Evolutionary conservation across 352 stramenopile genomes (phyloP), one percentile per base, ranked within the genome.

Genomic region (Thraustochytrium striatum): DNA sequence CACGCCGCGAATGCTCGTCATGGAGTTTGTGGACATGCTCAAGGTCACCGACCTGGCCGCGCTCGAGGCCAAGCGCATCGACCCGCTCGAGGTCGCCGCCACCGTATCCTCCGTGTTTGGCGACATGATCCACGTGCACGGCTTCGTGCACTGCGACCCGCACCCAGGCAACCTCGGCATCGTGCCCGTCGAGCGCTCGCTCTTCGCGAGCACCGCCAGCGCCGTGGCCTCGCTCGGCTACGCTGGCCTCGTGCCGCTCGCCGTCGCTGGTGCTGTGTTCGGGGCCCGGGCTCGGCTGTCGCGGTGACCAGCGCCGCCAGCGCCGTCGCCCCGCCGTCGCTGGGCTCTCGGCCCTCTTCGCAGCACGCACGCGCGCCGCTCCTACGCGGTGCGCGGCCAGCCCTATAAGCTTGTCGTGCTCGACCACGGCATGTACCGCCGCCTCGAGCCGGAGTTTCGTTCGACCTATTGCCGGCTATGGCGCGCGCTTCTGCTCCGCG

Each of bases 391-490:
- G 52, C 50, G 69, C 13, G 69, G 69, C 25, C 19, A 11, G 0
- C 52, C 69, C 2, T 79, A 79, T 19, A 62, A 96, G 83, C 80
- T 96, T 32, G 89, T 95, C 43, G 79, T 96, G 30, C 85, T 96
- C 0, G 91, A 96, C 78, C 91, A 96, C 72, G 91, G 91, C 36
- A 89, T 95, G 25, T 96, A 96, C 61, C 85, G 90, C 0, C 86
- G 93, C 35, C 84, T 96, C 13, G 90, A 94, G 30, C 85, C 87
- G 30, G 84, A 86, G 8, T 95, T 96, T 62, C 91, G 91, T 8
- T 85, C 87, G 57, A 91, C 91, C 3, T 95, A 95, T 82, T 95
- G 89, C 59, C 87, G 91, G 69, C 73, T 95, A 36, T 95, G 91
- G 91, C 87, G 92, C 61, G 90, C 90, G 11, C 92, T 95, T 82